Base-by-base conservation (phyloP, 225 moss, liverwort and hornwort species). In the Sphagnum contortum region DNA sequence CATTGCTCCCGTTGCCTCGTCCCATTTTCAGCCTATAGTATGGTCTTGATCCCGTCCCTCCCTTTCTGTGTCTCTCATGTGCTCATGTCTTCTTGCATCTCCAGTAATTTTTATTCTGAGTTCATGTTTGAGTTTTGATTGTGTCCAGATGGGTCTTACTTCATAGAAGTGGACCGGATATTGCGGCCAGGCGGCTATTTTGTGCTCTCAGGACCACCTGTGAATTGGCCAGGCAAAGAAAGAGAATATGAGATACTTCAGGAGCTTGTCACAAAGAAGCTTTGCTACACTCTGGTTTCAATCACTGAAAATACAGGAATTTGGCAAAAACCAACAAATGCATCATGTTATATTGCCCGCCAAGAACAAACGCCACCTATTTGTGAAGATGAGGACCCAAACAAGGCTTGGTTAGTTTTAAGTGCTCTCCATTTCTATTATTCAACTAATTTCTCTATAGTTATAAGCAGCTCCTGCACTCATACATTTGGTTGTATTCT, bases 1-100 rank as follows among this genome's bases (percentile, higher is more conserved):
- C 86, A 83, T 71, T 86, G 83, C 73, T 83, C 86, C 11, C 76
- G 83, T 55, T 86, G 86, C 75, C 84, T 71, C 59, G 69, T 81
- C 57, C 78, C 72, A 63, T 84, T 81, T 71, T 55, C 69, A 69
- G 69, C 71, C 52, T 60, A 71, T 75, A 84, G 84, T 84, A 71
- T 14, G 81, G 55, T 55, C 66, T 59, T 46, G 48, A 48, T 50
- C 57, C 66, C 54, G 3, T 49, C 44, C 52, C n/a, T 54, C 65
- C n/a, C 29, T 6, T 13, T 13, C 6, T 58, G 12, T 44, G 14
- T 12, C 12, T 44, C 14, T 3, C 12, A 13, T 29, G 9, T 3
- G 12, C 44, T 58, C 58, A 44, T 58, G 58, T 58, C 12, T 58
- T 58, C 58, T 58, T 57, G 56, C 56, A n/a, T 11, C 11, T 56